Conservation (phyloP, 2,329 filamentous ascomycete genomes). For the Chaetomiaceae sp. region DNA sequence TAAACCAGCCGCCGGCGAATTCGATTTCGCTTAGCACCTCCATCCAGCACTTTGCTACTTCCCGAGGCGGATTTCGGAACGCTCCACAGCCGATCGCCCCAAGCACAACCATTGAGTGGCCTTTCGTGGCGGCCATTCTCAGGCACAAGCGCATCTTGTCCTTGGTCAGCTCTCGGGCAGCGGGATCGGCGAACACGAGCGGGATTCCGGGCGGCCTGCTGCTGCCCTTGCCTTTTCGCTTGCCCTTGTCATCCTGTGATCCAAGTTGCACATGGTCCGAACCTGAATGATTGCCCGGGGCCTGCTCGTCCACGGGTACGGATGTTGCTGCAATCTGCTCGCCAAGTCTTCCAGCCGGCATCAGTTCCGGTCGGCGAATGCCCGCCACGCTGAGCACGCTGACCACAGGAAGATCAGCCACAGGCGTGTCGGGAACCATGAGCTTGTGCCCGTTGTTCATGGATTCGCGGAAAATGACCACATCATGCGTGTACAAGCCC, state of each 20-base stretch:
- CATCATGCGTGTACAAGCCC: slow-evolving; percentile 30
- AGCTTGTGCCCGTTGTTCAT: slow-evolving; percentile 24
- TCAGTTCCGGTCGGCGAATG: slow-evolving; percentile 11
- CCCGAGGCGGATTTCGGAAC: slow-evolving; percentile 55
- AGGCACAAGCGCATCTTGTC: slow-evolving; percentile 57
- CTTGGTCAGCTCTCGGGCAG: slow-evolving; percentile 49
- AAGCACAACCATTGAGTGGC: slow-evolving; percentile 55
- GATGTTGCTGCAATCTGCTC: too few species aligned
- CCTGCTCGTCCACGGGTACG: slow-evolving; percentile 4
- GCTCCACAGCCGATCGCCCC: slow-evolving; percentile 65
- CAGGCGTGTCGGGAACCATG: slow-evolving; percentile 16
- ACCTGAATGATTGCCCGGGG: background rate
- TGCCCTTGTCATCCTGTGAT: background rate
- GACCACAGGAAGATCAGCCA: slow-evolving; percentile 41
- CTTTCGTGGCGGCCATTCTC: slow-evolving; percentile 50
- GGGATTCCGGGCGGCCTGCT: too few species aligned
- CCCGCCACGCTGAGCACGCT: slow-evolving; percentile 56
- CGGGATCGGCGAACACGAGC: slow-evolving; percentile 34
- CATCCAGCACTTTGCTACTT: slow-evolving; percentile 57
- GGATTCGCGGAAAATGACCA: slow-evolving; percentile 28
- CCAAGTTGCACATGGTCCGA: background rate
- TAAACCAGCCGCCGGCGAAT: slow-evolving; percentile 59
- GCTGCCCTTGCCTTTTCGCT: slow-evolving; percentile 1
- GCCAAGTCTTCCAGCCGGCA: background rate
- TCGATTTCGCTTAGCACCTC: slow-evolving; percentile 56